Base-by-base conservation (phyloP, 495 filamentous ascomycete species). In the Xylaria sp. region DNA sequence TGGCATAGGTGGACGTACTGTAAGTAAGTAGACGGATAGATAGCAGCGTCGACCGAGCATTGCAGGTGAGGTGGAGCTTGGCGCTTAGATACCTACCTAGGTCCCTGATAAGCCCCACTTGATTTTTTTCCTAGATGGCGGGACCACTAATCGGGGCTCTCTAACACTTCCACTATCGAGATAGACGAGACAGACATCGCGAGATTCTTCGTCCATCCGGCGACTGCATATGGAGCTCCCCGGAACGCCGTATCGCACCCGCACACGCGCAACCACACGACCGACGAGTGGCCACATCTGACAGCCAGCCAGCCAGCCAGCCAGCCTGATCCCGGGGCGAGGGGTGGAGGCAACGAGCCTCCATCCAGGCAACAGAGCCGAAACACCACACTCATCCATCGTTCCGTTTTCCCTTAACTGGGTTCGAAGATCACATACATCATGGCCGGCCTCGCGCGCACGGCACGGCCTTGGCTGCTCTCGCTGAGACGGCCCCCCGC, bases 381-480 rank as follows among this genome's bases (percentile, higher is more conserved):
- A 58, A 33, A 6, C 35, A 8, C 3, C 21, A 33, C 15, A 6
- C 24, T 24, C 24, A 26, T 7, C 50, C 31, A 31, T 33, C 26
- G 6, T 11, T 24, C 31, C 46, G 1, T 44, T 35, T 26, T 24
- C 29, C 40, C 24, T 53, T 8, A 19, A 6, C 31, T 9, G 35
- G 8, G 17, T 1, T 9, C 17, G 24, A 46, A 21, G 37, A 26
- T n/a, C 24, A n/a, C n/a, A n/a, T n/a, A n/a, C 44, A 59, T 21
- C 61, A 71, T 71, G 69, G 37, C 69, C 61, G 61, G 59, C 7
- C 40, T 71, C 40, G 53, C 61, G 14, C 69, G 52, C 61, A 40
- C 50, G 29, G 61, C 69, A 24, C 69, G 69, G 61, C 69, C 69
- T 21, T 71, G 69, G 69, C 46, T 70, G 58, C 19, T 55, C 58